Evolutionary conservation across 139 green algal genomes (phyloP), one percentile per base, ranked within the genome.

Genomic region (Chlorella sp.): DNA sequence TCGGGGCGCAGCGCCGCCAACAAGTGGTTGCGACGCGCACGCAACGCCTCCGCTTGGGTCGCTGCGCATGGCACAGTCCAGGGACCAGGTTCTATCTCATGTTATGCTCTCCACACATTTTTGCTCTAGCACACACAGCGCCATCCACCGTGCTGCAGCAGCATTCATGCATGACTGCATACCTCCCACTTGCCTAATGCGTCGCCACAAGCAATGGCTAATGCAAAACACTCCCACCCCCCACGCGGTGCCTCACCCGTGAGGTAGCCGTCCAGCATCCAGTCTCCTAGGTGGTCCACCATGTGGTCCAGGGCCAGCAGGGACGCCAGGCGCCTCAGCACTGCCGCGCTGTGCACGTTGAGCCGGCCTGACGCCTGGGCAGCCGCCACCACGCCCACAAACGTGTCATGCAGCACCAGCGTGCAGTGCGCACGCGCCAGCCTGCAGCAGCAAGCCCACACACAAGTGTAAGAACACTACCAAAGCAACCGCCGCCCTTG

Each of bases 1-100:
- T 97, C 87, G 59, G 90, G 88, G 22, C 93, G 84, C 74, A 96
- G 60, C 31, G 72, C 86, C 24, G 49, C 42, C 51, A 93, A 80
- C 71, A 93, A 78, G n/a, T n/a, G 35, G 5, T 87, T 80, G 64
- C 91, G 78, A 27, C 75, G 36, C 30, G 62, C 51, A 5, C 90
- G 85, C 60, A 89, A 64, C 32, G 74, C 60, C 5, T 63, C 71
- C 1, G 80, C 77, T 77, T 96, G 90, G 29, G 42, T 49, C 35
- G 78, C 82, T 89, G 78, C 69, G 49, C 5, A 59, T 35, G 1
- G 76, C 66, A 62, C 5, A 59, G 60, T 0, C n/a, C n/a, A n/a
- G n/a, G n/a, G n/a, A n/a, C n/a, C n/a, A n/a, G n/a, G n/a, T n/a
- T n/a, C n/a, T 65, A 69, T 6, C 24, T 29, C 69, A 59, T 73